phyloP scores from a whole-genome alignment of 129 eudicot genomes.

The Saposhnikovia divaricata region DNA sequence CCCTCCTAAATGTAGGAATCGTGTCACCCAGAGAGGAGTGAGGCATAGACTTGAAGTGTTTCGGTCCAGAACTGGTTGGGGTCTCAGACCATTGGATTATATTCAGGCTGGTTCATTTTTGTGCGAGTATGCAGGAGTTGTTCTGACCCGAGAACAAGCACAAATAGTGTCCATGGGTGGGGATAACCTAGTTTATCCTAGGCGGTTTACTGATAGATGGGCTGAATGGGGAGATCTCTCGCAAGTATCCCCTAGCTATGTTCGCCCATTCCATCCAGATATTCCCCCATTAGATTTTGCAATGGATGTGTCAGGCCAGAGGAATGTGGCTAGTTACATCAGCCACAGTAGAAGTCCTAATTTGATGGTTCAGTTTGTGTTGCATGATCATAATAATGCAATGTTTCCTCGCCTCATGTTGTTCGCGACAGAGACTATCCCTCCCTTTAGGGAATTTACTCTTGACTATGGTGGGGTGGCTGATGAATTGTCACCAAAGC shows the following conservation, averaged over 20 bases:
- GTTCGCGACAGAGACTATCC: neutral
- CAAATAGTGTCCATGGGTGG: neutral
- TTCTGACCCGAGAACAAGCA: neutral
- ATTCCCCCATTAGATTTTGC: neutral
- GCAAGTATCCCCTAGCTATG: neutral
- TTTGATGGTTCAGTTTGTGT: neutral
- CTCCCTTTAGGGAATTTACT: neutral
- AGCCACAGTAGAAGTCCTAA: neutral
- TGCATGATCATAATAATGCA: neutral
- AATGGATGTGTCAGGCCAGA: neutral
- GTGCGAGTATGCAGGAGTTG: neutral
- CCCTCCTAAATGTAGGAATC: neutral
- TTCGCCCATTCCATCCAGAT: neutral
- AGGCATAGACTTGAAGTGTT: neutral
- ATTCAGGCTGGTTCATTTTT: neutral
- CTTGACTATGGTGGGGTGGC: neutral
- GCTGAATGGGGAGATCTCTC: neutral
- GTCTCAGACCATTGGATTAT: neutral
- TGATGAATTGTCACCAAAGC: neutral
- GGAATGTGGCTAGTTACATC: neutral
- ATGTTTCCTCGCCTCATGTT: slow-evolving; percentile 7
- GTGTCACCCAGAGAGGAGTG: neutral
- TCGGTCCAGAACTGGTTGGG: neutral
- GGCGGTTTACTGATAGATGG: neutral
- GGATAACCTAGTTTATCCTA: neutral